Base-by-base conservation (phyloP, 768 basidiomycete species). In the Boletus sp. region DNA sequence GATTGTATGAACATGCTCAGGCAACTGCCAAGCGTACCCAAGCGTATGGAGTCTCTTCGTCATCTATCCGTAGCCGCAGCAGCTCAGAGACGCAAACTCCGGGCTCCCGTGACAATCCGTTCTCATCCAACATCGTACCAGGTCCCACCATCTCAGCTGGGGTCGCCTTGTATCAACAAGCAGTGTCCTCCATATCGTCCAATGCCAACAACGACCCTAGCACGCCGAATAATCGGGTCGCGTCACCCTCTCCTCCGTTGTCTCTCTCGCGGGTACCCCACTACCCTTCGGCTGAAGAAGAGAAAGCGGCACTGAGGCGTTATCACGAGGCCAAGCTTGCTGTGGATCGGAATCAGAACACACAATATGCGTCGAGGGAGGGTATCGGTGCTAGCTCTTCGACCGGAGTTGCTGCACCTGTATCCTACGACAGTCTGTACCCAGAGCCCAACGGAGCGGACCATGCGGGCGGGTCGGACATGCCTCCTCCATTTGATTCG, bases 251-350 rank as follows among this genome's bases (percentile, higher is more conserved):
- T 36, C 68, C 64, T 28, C 59, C 75, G 35, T 28, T 65, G 41
- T 56, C 73, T 6, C 33, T 62, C 37, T 56, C 68, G 6, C 57
- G 66, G 3, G 66, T 77, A 4, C 80, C 83, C 32, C 78, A 80
- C 32, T 88, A 83, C 63, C 71, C 74, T 35, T 82, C 83, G 18
- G 89, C 89, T 0, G 86, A 84, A 58, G 80, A 89, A 65, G 90
- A 92, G 71, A 92, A 92, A 66, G 86, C 82, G 3, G 85, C 85
- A 24, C 66, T 91, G 54, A 77, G 68, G 60, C 76, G 84, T 56
- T 92, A 89, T 66, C 78, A 86, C 32, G 83, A 89, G 50, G 90
- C 90, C 0, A 89, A 83, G 67, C 75, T 76, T 47, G 89, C 90
- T 7, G 89, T 90, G 15, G 83, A 83, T 42, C 78, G 83, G 18